Base-by-base conservation (phyloP, 345 rosid species). In the Salix exigua region DNA sequence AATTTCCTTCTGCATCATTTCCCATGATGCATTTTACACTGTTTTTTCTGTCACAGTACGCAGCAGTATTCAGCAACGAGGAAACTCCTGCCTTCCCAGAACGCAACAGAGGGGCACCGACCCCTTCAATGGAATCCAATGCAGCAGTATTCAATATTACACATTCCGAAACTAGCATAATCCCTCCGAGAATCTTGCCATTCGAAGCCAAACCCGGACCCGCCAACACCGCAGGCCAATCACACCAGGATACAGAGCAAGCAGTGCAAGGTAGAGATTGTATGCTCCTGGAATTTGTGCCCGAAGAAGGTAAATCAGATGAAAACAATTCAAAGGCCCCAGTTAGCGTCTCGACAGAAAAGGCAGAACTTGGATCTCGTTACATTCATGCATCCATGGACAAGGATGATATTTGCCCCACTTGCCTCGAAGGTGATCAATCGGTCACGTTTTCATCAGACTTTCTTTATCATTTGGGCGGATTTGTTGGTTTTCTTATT, bases 351-450 rank as follows among this genome's bases (percentile, higher is more conserved):
- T 7, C 66, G 3, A 11, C 11, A 33, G 16, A 40, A 18, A 17
- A 6, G 4, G 6, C 8, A 38, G 67, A 18, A 73, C 2, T 37
- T 13, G n/a, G 46, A 14, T 1, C 5, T n/a, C 1, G 16, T 46
- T 65, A 25, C 70, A 19, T 5, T 40, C 26, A 7, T 74, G 65
- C 23, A 55, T 31, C 60, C 51, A 26, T 33, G 19, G 81, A 84
- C 31, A 85, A 86, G 7, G 88, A 88, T 17, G 85, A 88, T 68
- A 73, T 72, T 68, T 87, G 90, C 73, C 86, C 89, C 18, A 86
- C 81, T 60, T 88, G 90, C 73, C 88, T 88, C 17, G 84, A 85
- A 85, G 90, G 91, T 84, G 82, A 61, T n/a, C 7, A 23, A 37
- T 61, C 62, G 18, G 0, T 23, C 17, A 23, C 8, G 16, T 19